Evolutionary conservation across 108 stramenopile species (phyloP).

Genomic region (Seminavis robusta): DNA sequence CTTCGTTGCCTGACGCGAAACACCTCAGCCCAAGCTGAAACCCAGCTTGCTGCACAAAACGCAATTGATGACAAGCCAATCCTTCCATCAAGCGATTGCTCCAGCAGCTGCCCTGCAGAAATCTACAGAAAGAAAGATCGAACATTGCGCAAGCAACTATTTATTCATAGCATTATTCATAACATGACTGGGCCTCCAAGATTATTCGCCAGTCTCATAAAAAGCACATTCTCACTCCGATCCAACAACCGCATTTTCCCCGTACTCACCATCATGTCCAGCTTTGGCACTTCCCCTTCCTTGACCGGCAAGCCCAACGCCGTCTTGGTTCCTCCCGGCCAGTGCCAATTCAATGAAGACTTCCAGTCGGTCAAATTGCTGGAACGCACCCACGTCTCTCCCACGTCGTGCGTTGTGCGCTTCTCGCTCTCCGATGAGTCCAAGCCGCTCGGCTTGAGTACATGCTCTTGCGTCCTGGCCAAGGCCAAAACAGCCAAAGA

Average conservation of each 20-base stretch:
- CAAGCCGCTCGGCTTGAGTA: constrained; percentile 62
- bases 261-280: background rate
- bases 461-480: constrained; percentile 91
- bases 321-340: constrained; percentile 53
- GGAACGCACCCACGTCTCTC: constrained; percentile 43
- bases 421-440: constrained; percentile 64
- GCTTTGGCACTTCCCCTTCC: constrained; percentile 1
- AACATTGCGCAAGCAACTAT: too few species aligned
- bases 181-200: too few species aligned
- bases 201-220: too few species aligned
- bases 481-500: constrained; percentile 40
- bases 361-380: constrained; percentile 49
- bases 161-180: too few species aligned
- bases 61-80: too few species aligned
- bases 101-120: too few species aligned
- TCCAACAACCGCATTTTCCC: background rate
- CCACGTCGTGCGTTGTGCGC: constrained; percentile 62
- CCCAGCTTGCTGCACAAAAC: too few species aligned
- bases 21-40: too few species aligned
- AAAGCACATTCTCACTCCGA: background rate
- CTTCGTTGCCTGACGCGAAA: too few species aligned
- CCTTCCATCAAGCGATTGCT: too few species aligned
- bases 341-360: constrained; percentile 69
- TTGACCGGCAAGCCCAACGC: constrained; percentile 17
- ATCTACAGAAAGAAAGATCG: too few species aligned